Evolutionary conservation across 1,284 basidiomycete species (phyloP), one percentile per base, ranked within the genome.

Genomic region (Leccinum ponderosum): DNA sequence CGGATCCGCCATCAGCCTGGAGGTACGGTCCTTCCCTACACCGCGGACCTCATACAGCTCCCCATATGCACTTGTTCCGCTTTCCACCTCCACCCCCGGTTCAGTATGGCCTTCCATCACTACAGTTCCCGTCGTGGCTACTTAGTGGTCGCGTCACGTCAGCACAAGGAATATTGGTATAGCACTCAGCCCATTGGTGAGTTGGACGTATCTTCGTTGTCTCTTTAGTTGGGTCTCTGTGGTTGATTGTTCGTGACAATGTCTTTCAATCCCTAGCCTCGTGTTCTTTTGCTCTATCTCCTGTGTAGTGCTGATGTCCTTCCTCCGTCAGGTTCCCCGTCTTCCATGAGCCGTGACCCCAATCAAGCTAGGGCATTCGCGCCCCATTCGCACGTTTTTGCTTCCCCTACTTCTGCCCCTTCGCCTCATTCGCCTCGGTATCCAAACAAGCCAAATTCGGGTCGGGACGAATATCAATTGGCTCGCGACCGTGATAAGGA

Each of bases 121-220:
- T 60, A 14, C 71, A 58, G 1, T 60, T 68, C 17, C 55, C 69
- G 4, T 44, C 69, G 0, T 73, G 66, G 62, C 60, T 70, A 27
- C 68, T 64, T n/a, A 57, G 55, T 27, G 44, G 58, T 47, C 62
- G 27, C 27, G 27, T 7, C 27, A 27, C 27, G 27, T 27, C 27
- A 27, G 27, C 27, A 51, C 71, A 66, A 51, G 61, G 66, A 12
- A n/a, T 70, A 60, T 61, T 69, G 68, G 71, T 72, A 67, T 54
- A 54, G 60, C 39, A 9, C 56, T 8, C 68, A 60, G 17, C 53
- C 27, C 27, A 27, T 27, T 25, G 27, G 54, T 73, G 12, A 7
- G 69, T 69, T 47, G 50, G 11, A 7, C 0, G 20, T 60, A n/a
- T 64, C 39, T 67, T 57, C n/a, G 44, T 60, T 31, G 44, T 17